phyloP scores from a whole-genome alignment of 78 protist species.

The Dictyostelium brefeldianum region DNA sequence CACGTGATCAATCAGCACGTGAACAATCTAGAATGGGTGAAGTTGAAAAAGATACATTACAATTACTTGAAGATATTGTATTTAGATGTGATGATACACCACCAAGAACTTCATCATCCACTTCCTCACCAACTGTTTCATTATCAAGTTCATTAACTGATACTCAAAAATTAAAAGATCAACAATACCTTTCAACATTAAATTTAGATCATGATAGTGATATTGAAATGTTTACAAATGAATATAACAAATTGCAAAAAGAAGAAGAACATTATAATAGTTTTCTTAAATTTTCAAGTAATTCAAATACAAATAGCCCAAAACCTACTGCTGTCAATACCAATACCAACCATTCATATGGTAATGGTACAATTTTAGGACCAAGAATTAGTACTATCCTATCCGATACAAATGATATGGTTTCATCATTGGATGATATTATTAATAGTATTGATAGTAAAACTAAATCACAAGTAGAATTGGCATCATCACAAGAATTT shows the following conservation, averaged over 20 bases:
- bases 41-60: neutral
- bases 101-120: neutral
- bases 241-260: slow-evolving; percentile 1
- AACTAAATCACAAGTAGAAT: neutral
- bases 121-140: slow-evolving; percentile 6
- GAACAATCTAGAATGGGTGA: neutral
- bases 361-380: no score
- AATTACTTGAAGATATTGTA: neutral
- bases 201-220: neutral
- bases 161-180: neutral
- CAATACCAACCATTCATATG: no score
- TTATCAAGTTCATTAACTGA: neutral
- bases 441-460: neutral
- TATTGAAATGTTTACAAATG: neutral
- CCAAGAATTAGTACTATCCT: neutral
- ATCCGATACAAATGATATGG: neutral
- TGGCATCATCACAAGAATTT: neutral
- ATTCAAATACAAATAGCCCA: no score
- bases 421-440: slow-evolving; percentile 4
- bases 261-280: neutral
- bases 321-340: no score
- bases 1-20: neutral
- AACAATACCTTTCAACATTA: neutral
- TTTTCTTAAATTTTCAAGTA: neutral
- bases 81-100: neutral